These are phyloP conservation scores for Parastagonospora nodorum DNA, from an alignment of 2,329 filamentous ascomycete species.

Conservation along the genomic window DNA sequence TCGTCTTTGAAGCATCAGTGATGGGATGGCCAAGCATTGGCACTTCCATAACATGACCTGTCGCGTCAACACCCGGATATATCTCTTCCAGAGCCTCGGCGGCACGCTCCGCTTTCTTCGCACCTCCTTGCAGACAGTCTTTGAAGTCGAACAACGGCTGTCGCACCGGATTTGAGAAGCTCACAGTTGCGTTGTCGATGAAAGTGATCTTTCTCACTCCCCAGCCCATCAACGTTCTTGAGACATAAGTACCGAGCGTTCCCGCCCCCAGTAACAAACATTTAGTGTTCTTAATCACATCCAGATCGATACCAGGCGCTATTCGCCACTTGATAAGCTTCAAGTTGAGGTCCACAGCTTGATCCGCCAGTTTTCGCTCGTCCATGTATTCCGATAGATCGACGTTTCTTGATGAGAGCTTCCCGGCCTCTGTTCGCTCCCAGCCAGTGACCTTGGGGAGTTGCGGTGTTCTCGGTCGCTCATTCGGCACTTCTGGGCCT, in stretches of 20 bases:
- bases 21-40: constrained; percentile 96
- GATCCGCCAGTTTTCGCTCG: constrained; percentile 82
- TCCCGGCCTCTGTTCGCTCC: constrained; percentile 82
- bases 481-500: constrained; percentile 13
- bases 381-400: constrained; percentile 95
- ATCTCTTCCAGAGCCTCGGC: constrained; percentile 82
- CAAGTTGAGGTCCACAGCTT: constrained; percentile 92
- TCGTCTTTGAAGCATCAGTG: constrained; percentile 70
- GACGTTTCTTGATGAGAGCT: constrained; percentile 76
- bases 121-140: constrained; percentile 85
- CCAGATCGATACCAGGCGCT: constrained; percentile 83
- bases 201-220: constrained; percentile 95
- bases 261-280: constrained; percentile 91
- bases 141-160: constrained; percentile 91
- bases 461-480: constrained; percentile 44
- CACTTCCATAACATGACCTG: constrained; percentile 81
- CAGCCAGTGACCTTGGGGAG: constrained; percentile 95
- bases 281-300: constrained; percentile 85
- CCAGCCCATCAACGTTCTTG: constrained; percentile 91
- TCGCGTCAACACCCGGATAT: constrained; percentile 84
- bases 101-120: constrained; percentile 79
- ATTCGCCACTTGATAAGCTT: constrained; percentile 99
- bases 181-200: constrained; percentile 90
- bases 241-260: constrained; percentile 92
- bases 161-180: constrained; percentile 93